These are phyloP conservation scores for Cladosporium sp. DNA, from an alignment of 2,329 filamentous ascomycete species.

Conservation along the genomic window DNA sequence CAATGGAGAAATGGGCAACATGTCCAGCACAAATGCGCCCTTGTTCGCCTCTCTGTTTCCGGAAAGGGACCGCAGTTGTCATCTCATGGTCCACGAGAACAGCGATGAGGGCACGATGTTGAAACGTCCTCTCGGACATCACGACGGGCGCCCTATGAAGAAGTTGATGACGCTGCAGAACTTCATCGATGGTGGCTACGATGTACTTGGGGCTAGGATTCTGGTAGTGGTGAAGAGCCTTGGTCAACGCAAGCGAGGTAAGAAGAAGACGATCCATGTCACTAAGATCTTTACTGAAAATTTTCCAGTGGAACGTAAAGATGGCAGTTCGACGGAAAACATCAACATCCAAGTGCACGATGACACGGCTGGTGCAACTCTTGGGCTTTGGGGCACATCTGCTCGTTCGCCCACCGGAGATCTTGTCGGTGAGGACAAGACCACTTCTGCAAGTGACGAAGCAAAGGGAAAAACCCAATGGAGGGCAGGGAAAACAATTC, in stretches of 20 bases:
- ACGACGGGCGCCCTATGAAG: conserved; percentile 33
- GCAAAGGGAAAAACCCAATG: conserved; percentile 17
- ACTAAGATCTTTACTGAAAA: conserved; percentile 5
- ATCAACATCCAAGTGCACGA: conserved; percentile 53
- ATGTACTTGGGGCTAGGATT: conserved; percentile 48
- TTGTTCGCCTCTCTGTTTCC: conserved; percentile 55
- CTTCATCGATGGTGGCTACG: conserved; percentile 52
- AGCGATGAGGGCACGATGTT: conserved; percentile 40
- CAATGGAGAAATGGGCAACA: conserved; percentile 38
- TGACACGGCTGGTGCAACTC: conserved; percentile 48
- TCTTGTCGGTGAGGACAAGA: conserved; percentile 1
- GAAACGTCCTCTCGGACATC: conserved; percentile 44
- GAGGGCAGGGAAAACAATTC: conserved; percentile 28
- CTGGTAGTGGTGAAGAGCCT: conserved; percentile 56
- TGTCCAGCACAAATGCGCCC: conserved; percentile 42
- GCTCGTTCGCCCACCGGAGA: conserved; percentile 27
- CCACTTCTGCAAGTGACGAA: conserved; percentile 7
- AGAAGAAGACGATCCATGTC: neutral
- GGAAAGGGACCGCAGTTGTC: conserved; percentile 49
- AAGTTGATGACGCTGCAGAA: conserved; percentile 54
- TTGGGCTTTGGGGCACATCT: conserved; percentile 54
- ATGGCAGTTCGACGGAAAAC: conserved; percentile 41
- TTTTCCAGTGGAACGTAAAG: conserved; percentile 44
- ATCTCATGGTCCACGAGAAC: conserved; percentile 51
- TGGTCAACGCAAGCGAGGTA: conserved; percentile 48